Percentiles rank a stretch among this genome's conserved stretches.
Conservation (phyloP, 306 rosid species). For the Prosopis cineraria region DNA sequence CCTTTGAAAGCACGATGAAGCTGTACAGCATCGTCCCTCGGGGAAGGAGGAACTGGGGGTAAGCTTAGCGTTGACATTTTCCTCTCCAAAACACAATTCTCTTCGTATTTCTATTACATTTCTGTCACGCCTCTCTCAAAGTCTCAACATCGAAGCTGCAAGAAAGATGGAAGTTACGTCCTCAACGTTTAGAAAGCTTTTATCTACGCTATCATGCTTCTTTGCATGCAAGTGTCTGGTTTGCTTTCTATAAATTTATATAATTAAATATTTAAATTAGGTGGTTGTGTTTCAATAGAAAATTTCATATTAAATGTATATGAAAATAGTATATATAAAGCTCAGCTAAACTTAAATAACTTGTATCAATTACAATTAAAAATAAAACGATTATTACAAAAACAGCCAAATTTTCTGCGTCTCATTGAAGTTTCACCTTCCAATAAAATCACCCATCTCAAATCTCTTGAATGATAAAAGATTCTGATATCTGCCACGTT, state of each 20-base stretch:
- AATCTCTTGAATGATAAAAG: background rate
- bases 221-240: background rate
- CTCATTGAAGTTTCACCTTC: background rate
- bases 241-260: background rate
- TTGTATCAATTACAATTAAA: too few relatives aligned
- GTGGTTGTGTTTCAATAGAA: background rate
- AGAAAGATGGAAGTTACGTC: background rate
- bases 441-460: background rate
- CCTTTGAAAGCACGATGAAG: conserved; percentile 88
- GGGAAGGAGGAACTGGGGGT: conserved; percentile 65
- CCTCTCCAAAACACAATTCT: background rate
- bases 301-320: too few relatives aligned
- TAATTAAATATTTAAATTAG: background rate
- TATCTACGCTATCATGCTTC: background rate
- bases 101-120: too few relatives aligned
- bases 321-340: too few relatives aligned
- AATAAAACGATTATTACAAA: too few relatives aligned
- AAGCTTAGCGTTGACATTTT: conserved; percentile 49
- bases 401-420: background rate
- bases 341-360: background rate
- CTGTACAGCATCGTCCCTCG: conserved; percentile 68
- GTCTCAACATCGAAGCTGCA: background rate
- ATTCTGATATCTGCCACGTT: background rate
- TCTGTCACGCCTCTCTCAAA: background rate
- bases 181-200: background rate